Evolutionary conservation across 495 filamentous ascomycete genomes (phyloP).

Genomic region (Penicillium alfredii): DNA sequence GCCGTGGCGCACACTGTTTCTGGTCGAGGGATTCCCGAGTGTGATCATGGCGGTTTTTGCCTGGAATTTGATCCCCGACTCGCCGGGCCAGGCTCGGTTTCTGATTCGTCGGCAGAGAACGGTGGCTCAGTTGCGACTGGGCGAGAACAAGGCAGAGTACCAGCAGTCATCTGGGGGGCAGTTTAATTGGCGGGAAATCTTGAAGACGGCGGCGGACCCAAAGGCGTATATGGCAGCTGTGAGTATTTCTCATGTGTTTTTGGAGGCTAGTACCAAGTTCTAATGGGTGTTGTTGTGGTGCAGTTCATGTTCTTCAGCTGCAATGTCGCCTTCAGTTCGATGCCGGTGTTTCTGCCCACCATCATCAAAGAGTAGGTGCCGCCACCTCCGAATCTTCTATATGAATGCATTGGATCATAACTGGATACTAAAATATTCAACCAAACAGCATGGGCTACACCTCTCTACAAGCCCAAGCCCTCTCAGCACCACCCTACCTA

Average conservation of each 20-base stretch:
- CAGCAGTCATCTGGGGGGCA: slow-evolving; percentile 14
- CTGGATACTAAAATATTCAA: background rate
- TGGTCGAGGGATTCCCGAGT: slow-evolving; percentile 58
- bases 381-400: background rate
- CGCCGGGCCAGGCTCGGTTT: slow-evolving; percentile 46
- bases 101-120: slow-evolving; percentile 40
- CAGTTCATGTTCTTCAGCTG: slow-evolving; percentile 54
- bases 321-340: slow-evolving; percentile 54
- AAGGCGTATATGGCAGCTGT: slow-evolving; percentile 64
- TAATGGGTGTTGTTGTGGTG: too few relatives aligned
- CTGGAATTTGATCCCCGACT: slow-evolving; percentile 49
- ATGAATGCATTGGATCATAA: too few relatives aligned
- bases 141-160: slow-evolving; percentile 22
- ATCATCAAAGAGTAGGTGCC: slow-evolving; percentile 48
- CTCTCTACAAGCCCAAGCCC: slow-evolving; percentile 44
- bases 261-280: too few relatives aligned
- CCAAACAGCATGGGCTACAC: slow-evolving; percentile 44
- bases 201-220: slow-evolving; percentile 52
- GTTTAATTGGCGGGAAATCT: slow-evolving; percentile 48
- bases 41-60: slow-evolving; percentile 51
- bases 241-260: slow-evolving; percentile 13
- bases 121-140: slow-evolving; percentile 47
- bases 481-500: slow-evolving; percentile 53
- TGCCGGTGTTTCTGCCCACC: slow-evolving; percentile 55
- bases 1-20: slow-evolving; percentile 54